Percentiles rank a stretch among this genome's conserved stretches.
Conservation (phyloP, 2,329 filamentous ascomycete genomes). For the Penicillium frequentans region DNA sequence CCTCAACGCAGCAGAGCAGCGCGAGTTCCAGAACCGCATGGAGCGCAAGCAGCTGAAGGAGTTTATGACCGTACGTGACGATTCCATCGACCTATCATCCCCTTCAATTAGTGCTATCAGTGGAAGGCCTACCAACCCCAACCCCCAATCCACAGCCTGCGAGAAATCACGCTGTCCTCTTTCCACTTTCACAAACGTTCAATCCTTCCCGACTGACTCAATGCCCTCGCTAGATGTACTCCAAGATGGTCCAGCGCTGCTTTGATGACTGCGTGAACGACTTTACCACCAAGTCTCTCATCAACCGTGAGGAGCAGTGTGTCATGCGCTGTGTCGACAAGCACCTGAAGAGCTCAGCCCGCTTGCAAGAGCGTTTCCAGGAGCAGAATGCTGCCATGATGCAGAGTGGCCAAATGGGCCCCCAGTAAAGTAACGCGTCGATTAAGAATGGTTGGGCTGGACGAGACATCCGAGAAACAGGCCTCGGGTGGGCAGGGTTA, state of each 20-base stretch:
- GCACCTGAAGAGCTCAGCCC: conserved; percentile 86
- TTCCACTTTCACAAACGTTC: background rate
- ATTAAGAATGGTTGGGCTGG: background rate
- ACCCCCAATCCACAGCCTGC: background rate
- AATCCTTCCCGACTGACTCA: background rate
- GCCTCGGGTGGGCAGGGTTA: background rate
- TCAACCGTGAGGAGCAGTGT: conserved; percentile 84
- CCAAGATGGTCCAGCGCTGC: conserved; percentile 63
- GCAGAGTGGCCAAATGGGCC: conserved; percentile 54
- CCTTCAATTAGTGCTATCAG: background rate
- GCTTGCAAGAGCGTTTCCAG: conserved; percentile 87
- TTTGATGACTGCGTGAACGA: conserved; percentile 97
- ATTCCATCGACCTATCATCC: background rate
- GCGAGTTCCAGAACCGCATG: conserved; percentile 90
- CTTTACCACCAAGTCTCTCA: conserved; percentile 95
- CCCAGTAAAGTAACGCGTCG: conserved; percentile 30
- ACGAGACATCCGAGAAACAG: background rate
- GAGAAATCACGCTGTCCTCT: background rate
- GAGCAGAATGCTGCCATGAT: conserved; percentile 70
- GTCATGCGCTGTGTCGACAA: conserved; percentile 95
- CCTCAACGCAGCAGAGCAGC: conserved; percentile 78
- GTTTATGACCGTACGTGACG: conserved; percentile 84
- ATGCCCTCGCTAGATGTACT: conserved; percentile 59
- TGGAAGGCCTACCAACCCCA: background rate
- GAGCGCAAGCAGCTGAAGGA: conserved; percentile 99